Conservation (phyloP, 345 rosid genomes). For the Eucalyptus dawsonii region DNA sequence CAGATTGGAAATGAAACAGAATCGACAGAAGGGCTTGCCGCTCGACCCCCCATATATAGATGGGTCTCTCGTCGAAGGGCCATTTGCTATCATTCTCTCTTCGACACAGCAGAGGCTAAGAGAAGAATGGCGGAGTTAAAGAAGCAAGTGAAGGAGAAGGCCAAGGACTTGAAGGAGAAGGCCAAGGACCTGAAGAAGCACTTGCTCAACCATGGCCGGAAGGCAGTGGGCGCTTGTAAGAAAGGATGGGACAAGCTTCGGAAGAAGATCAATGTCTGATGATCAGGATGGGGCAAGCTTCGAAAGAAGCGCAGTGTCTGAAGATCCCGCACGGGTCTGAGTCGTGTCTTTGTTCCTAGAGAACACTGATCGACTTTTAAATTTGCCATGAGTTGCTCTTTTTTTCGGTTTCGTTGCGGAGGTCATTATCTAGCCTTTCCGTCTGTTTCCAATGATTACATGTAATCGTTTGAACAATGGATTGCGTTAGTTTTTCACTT, state of each 20-base stretch:
- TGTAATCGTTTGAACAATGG: background rate
- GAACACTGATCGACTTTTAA: background rate
- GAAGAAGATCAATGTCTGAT: background rate
- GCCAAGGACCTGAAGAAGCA: background rate
- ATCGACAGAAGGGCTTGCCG: background rate
- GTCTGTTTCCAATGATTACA: background rate
- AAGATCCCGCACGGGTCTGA: background rate
- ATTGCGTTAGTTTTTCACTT: background rate
- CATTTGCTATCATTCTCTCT: background rate
- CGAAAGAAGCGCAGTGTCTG: background rate
- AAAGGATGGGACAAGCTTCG: background rate
- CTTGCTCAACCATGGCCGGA: background rate
- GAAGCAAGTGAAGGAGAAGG: background rate
- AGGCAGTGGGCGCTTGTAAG: background rate
- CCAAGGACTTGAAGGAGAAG: background rate
- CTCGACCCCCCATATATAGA: background rate
- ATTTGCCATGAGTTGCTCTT: background rate
- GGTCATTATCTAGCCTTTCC: background rate
- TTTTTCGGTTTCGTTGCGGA: background rate
- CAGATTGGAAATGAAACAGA: background rate
- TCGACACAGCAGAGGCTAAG: background rate
- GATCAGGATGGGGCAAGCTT: background rate
- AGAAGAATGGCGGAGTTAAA: background rate
- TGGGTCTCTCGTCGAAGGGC: background rate
- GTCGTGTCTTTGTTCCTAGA: background rate